A percentile compares a stretch with the other conserved stretches of the same genome.
These are phyloP conservation scores for Eutrema salsugineum DNA, from an alignment of 441 rosid genomes.

Conservation along the genomic window DNA sequence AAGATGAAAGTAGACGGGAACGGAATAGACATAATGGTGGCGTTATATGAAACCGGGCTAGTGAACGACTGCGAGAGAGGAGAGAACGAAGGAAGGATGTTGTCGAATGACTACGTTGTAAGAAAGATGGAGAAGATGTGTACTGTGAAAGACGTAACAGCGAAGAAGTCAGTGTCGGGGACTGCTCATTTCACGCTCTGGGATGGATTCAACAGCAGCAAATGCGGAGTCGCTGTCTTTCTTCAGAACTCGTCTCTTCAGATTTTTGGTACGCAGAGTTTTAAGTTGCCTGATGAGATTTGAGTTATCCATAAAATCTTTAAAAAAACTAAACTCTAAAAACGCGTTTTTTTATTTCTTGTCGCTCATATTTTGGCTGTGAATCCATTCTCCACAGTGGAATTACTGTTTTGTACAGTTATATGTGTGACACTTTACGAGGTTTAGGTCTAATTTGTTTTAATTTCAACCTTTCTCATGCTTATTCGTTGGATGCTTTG, in stretches of 20 bases:
- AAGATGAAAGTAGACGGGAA: conserved; percentile 56
- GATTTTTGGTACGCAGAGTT: conserved; percentile 66
- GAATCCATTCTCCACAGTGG: not conserved
- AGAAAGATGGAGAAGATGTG: conserved; percentile 77
- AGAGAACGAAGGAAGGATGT: conserved; percentile 73
- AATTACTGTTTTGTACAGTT: conserved; percentile 3
- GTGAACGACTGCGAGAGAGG: conserved; percentile 63
- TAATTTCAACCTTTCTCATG: not conserved
- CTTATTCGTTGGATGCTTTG: not conserved
- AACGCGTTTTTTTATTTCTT: not conserved
- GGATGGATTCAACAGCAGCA: conserved; percentile 68
- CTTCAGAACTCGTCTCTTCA: conserved; percentile 63
- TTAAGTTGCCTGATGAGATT: conserved; percentile 50
- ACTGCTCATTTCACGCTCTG: conserved; percentile 59
- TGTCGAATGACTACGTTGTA: conserved; percentile 75
- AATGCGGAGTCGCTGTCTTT: conserved; percentile 68
- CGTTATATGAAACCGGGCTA: conserved; percentile 66
- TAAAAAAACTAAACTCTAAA: too few species aligned
- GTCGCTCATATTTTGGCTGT: not conserved
- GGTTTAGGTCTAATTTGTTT: not conserved
- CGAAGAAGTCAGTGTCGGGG: conserved; percentile 63
- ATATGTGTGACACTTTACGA: not conserved
- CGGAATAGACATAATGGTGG: conserved; percentile 75
- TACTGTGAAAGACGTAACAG: conserved; percentile 51
- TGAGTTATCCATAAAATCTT: conserved; percentile 19